phyloP scores from a whole-genome alignment of 352 stramenopile species.

The Phytophthora ohioensis region DNA sequence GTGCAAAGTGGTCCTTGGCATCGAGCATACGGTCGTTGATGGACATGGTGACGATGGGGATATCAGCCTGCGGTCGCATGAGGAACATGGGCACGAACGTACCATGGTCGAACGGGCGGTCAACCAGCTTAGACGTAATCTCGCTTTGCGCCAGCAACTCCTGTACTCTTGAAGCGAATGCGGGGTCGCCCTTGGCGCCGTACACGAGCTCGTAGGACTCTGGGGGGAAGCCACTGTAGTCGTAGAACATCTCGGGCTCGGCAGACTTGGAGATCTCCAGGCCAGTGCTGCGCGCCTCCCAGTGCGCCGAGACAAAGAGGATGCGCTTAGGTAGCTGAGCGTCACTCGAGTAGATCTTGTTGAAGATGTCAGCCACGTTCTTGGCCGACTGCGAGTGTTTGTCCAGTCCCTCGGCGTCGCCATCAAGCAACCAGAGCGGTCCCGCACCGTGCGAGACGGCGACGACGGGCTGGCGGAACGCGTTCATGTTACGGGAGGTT shows the following conservation, averaged over 20 bases:
- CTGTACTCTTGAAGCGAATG: slow-evolving; percentile 72
- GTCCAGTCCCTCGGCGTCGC: slow-evolving; percentile 28
- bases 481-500: slow-evolving; percentile 22
- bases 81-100: slow-evolving; percentile 93
- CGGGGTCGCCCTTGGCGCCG: slow-evolving; percentile 65
- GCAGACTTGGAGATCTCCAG: slow-evolving; percentile 62
- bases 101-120: slow-evolving; percentile 91
- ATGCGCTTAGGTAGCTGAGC: slow-evolving; percentile 68
- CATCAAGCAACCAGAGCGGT: slow-evolving; percentile 53
- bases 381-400: slow-evolving; percentile 38
- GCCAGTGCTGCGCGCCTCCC: slow-evolving; percentile 55
- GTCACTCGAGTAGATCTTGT: slow-evolving; percentile 43
- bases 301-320: slow-evolving; percentile 91
- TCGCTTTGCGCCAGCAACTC: slow-evolving; percentile 51
- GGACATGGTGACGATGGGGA: slow-evolving; percentile 89
- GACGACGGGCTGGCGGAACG: slow-evolving; percentile 46
- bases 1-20: slow-evolving; percentile 48
- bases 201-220: slow-evolving; percentile 90
- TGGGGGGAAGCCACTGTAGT: slow-evolving; percentile 91
- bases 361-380: slow-evolving; percentile 47
- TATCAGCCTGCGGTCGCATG: slow-evolving; percentile 87
- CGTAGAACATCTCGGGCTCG: slow-evolving; percentile 77
- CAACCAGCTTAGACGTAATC: slow-evolving; percentile 53
- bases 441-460: slow-evolving; percentile 58
- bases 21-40: slow-evolving; percentile 54